Percentiles rank a stretch among this genome's conserved stretches.
These are phyloP conservation scores for Cutaneotrichosporon sp. DNA, from an alignment of 1,284 basidiomycete species.

Conservation along the genomic window DNA sequence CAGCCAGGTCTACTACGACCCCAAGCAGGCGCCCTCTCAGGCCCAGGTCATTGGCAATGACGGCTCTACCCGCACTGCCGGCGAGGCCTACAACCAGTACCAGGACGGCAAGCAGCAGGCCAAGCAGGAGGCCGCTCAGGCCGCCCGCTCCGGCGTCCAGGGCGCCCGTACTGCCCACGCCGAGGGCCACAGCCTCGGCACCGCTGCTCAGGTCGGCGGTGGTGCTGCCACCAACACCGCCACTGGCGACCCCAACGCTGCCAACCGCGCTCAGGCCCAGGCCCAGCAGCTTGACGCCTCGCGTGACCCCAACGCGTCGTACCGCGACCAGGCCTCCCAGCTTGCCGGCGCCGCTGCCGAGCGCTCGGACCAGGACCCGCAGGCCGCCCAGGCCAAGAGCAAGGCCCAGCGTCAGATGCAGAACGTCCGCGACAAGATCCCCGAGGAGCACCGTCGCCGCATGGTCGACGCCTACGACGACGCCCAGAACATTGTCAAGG, in stretches of 20 bases:
- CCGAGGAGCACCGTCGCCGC: slow-evolving; percentile 38
- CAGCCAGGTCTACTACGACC: slow-evolving; percentile 49
- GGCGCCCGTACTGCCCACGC: slow-evolving; percentile 11
- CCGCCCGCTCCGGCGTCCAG: slow-evolving; percentile 13
- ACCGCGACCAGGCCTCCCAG: slow-evolving; percentile 40
- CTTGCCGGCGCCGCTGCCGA: slow-evolving; percentile 36
- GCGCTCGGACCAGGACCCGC: slow-evolving; percentile 50
- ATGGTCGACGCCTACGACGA: not conserved
- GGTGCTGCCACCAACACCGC: not conserved
- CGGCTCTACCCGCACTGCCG: slow-evolving; percentile 36
- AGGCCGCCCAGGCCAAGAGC: slow-evolving; percentile 53
- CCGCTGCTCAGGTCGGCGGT: not conserved
- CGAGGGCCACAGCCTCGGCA: not conserved
- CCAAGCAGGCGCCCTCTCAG: slow-evolving; percentile 42
- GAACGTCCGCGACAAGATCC: slow-evolving; percentile 54
- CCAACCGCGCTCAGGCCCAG: slow-evolving; percentile 23
- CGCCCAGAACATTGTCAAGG: slow-evolving; percentile 2
- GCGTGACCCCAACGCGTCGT: slow-evolving; percentile 48
- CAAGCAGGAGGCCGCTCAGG: slow-evolving; percentile 32
- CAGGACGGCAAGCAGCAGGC: slow-evolving; percentile 42
- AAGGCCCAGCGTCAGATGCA: slow-evolving; percentile 43
- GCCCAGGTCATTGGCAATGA: slow-evolving; percentile 42
- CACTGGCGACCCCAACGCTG: not conserved
- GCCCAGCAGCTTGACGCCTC: slow-evolving; percentile 37
- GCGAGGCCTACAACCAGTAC: slow-evolving; percentile 40